These are phyloP conservation scores for Zizania latifolia DNA, from an alignment of 176 grass and related monocot genomes.

Conservation along the genomic window DNA sequence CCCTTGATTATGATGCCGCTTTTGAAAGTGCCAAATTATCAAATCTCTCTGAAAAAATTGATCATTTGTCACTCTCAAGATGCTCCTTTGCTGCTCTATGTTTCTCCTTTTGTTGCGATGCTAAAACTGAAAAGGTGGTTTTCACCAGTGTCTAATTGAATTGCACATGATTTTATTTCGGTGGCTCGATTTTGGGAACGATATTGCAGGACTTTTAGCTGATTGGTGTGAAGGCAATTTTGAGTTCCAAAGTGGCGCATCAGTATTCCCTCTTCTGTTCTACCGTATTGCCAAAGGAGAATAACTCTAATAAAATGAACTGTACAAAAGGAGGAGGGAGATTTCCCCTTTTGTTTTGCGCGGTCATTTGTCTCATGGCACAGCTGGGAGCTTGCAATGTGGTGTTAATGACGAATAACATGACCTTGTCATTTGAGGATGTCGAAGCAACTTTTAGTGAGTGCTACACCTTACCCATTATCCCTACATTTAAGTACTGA, in stretches of 20 bases:
- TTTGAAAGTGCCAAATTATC: too few relatives aligned
- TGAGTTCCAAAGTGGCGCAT: background rate
- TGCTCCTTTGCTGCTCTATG: background rate
- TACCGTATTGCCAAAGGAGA: background rate
- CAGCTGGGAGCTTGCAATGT: conserved; percentile 44
- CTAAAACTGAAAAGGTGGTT: background rate
- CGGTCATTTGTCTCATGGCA: conserved; percentile 40
- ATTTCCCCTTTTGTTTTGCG: conserved; percentile 5
- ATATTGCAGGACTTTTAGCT: conserved; percentile 16
- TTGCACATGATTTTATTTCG: background rate
- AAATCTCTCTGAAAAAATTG: too few relatives aligned
- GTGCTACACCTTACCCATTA: conserved; percentile 17
- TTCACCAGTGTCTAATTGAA: background rate
- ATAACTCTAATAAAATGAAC: conserved; percentile 17
- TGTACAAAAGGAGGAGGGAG: conserved; percentile 13
- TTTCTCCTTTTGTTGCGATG: background rate
- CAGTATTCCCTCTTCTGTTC: background rate
- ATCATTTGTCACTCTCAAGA: too few relatives aligned
- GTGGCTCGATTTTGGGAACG: background rate
- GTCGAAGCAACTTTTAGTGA: conserved; percentile 73
- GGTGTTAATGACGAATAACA: conserved; percentile 54
- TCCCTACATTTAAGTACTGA: conserved; percentile 11
- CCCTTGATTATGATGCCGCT: too few relatives aligned
- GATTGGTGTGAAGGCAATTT: background rate
- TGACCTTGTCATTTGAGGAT: conserved; percentile 57